Evolutionary conservation across 176 grass and related monocot species (phyloP), one percentile per base, ranked within the genome.

Genomic region (Secale cereale): DNA sequence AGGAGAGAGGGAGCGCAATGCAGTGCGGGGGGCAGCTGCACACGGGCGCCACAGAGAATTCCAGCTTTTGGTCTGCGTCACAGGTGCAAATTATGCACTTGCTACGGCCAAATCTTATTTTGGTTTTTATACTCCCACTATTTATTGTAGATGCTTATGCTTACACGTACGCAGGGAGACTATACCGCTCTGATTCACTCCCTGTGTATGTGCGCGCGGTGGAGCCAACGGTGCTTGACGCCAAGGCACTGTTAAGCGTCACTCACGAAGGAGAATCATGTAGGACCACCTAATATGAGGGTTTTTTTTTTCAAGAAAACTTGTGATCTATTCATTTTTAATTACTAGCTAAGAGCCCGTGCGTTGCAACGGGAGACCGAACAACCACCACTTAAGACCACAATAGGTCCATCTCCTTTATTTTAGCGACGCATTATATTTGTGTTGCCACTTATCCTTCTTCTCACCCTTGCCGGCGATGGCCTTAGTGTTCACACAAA

Each of bases 21-120:
- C 69, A 30, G 16, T 57, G 54, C 12, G 19, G 65, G 41, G 56
- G 65, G 52, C 87, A 84, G 76, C 15, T 31, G 61, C 87, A 89
- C 82, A 89, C 87, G 69, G 82, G 77, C 8, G 82, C 77, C 82
- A 69, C 77, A 85, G 77, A 80, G 45, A 60, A 88, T 80, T 81
- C 68, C 82, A 85, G 77, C 69, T 85, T 89, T 89, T 81, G 67
- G 59, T 76, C 33, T 35, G 69, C 69, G 25, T 62, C 59, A 80
- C 43, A 87, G 59, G 22, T 70, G 27, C 63, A 30, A 79, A 78
- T 83, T 70, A 71, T 36, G 71, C 35, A 78, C 35, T 27, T 77
- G 66, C 76, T 72, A 83, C 30, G 54, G 12, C 37, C 63, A 77
- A 52, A 22, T 83, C 25, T 33, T 14, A 27, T 68, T 76, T 74